Percentiles rank a stretch among this genome's conserved stretches.
Evolutionary conservation across 306 rosid species (phyloP).

Genomic region (Quillaja saponaria): DNA sequence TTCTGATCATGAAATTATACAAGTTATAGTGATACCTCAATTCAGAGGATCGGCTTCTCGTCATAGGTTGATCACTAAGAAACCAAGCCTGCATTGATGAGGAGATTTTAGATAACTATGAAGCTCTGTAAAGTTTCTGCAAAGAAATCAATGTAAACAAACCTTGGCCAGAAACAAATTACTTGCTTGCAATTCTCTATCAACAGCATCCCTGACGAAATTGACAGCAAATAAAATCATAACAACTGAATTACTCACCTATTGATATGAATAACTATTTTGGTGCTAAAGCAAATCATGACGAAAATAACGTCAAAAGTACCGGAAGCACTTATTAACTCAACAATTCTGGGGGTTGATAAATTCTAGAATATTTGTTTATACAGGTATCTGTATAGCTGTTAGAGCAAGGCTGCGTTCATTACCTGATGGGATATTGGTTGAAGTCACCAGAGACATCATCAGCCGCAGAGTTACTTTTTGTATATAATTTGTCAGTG

Average conservation of each 20-base stretch:
- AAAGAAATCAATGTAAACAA: constrained; percentile 29
- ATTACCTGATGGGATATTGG: constrained; percentile 64
- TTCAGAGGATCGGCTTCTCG: constrained; percentile 97
- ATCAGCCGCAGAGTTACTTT: constrained; percentile 45
- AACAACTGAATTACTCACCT: constrained; percentile 22
- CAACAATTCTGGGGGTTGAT: neutral
- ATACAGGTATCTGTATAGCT: neutral
- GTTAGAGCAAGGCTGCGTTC: constrained; percentile 25
- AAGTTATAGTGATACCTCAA: constrained; percentile 56
- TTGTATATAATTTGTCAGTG: constrained; percentile 55
- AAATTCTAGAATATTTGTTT: neutral
- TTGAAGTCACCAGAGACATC: constrained; percentile 52
- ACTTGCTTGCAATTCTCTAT: constrained; percentile 66
- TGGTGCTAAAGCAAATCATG: constrained; percentile 14
- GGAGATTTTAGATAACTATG: constrained; percentile 31
- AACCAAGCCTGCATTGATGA: constrained; percentile 83
- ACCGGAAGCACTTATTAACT: neutral
- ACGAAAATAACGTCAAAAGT: constrained; percentile 8
- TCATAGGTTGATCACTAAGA: constrained; percentile 82
- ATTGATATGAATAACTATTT: constrained; percentile 11
- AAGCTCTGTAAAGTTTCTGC: constrained; percentile 32
- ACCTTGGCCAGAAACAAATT: constrained; percentile 85
- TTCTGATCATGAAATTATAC: constrained; percentile 23
- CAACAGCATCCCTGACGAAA: constrained; percentile 67
- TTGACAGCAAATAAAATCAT: constrained; percentile 26